Base-by-base conservation (phyloP, 352 stramenopile genomes). In the Peronospora farinosa region DNA sequence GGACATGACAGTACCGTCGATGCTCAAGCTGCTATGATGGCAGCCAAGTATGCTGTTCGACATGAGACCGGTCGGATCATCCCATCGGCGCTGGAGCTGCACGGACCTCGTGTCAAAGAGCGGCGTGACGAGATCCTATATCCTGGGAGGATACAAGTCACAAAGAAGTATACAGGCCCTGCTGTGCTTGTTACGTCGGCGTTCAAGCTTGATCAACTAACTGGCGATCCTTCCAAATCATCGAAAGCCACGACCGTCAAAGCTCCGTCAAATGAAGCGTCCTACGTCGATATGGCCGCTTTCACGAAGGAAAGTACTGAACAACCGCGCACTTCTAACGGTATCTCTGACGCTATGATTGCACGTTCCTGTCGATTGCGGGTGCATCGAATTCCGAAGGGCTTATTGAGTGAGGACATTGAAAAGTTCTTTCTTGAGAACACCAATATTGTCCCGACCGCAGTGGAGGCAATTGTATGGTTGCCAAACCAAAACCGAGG, bases 1-100 rank as follows among this genome's bases (percentile, higher is more conserved):
- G 76, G 81, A 17, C 83, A 94, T 65, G 84, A 94, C 57, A 89
- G 76, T 82, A 78, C 73, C 12, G 78, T 94, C 43, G 81, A 94
- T 65, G 81, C 84, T 3, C 83, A 94, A 60, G 81, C 75, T 19
- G 84, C 78, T 9, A 94, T 94, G 84, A 67, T 94, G 25, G 78
- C 81, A 9, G 84, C 84, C 56, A 92, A 90, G 59, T 86, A 90
- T 57, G 79, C 73, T 30, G 64, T 65, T 27, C 67, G 69, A 25
- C 68, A 91, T 50, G 39, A 59, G 17, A 65, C 60, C 3, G 84
- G 84, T 5, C 51, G 45, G 25, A 83, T 93, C 40, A 90, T 91
- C 51, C 77, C 75, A 21, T 88, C 78, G 10, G 31, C 63, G 3
- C 39, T 69, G n/a, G 80, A 88, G 51, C 64, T 88, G 30, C 76